Evolutionary conservation across 2,329 filamentous ascomycete species (phyloP).

Genomic region (Triangularia verruculosa): DNA sequence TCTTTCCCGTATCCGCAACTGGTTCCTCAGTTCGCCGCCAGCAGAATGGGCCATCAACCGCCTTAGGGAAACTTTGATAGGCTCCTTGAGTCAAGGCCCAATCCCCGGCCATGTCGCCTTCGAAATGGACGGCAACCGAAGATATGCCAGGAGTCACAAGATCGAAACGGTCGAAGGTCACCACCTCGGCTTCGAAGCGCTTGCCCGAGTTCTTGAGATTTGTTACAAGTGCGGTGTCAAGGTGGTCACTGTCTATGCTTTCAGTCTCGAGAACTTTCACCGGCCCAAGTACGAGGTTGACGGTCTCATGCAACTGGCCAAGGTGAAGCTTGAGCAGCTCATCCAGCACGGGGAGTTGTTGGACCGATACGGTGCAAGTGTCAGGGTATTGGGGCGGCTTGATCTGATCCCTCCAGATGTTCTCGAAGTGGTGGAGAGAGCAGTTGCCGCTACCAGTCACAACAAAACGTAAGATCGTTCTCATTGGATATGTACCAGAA

Average conservation of each 20-base stretch:
- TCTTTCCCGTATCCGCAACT: slow-evolving; percentile 52
- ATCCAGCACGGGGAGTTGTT: slow-evolving; percentile 90
- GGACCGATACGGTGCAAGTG: slow-evolving; percentile 84
- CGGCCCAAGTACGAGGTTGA: slow-evolving; percentile 95
- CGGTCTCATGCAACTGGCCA: slow-evolving; percentile 95
- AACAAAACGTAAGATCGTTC: slow-evolving; percentile 64
- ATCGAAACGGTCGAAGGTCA: slow-evolving; percentile 98
- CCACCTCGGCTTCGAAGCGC: slow-evolving; percentile 89
- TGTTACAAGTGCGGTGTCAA: slow-evolving; percentile 98
- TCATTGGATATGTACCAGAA: no score
- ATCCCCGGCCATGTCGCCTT: slow-evolving; percentile 97
- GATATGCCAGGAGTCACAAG: slow-evolving; percentile 83
- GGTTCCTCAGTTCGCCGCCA: slow-evolving; percentile 84
- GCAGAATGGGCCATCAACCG: slow-evolving; percentile 83
- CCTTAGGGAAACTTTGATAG: slow-evolving; percentile 80
- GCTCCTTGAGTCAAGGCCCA: slow-evolving; percentile 82
- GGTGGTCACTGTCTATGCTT: slow-evolving; percentile 96
- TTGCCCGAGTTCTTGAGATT: slow-evolving; percentile 81
- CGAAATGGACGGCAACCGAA: slow-evolving; percentile 97
- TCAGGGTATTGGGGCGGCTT: slow-evolving; percentile 81
- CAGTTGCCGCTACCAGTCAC: slow-evolving; percentile 79
- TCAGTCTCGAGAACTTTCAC: slow-evolving; percentile 99
- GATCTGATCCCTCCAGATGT: slow-evolving; percentile 85
- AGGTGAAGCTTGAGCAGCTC: slow-evolving; percentile 88
- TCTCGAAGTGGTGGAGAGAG: slow-evolving; percentile 79